Conservation (phyloP, 2,329 filamentous ascomycete genomes). For the Botrytis fabae region DNA sequence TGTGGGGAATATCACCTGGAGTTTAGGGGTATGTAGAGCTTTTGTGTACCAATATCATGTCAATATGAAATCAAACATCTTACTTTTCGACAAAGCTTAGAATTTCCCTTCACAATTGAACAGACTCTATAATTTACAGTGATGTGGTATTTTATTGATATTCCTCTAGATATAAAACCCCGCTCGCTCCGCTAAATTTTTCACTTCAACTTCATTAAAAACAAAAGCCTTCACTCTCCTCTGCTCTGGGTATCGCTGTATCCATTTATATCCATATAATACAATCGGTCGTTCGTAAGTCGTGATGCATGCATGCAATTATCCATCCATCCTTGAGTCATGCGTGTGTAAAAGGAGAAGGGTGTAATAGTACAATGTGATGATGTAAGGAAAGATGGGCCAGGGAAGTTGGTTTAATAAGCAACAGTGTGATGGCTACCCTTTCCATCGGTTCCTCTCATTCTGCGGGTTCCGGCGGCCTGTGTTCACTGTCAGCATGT, state of each 20-base stretch:
- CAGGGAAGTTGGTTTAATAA: neutral
- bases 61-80: neutral
- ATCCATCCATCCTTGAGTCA: neutral
- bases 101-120: neutral
- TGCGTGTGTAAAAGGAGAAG: neutral
- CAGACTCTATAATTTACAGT: neutral
- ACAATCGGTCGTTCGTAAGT: conserved; percentile 3
- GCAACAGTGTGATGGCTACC: conserved; percentile 46
- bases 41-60: neutral
- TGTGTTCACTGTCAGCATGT: conserved; percentile 39
- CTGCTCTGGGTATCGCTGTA: conserved; percentile 3
- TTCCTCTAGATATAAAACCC: neutral
- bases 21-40: neutral
- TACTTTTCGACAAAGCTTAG: neutral
- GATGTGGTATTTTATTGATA: conserved; percentile 20
- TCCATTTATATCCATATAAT: neutral
- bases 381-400: neutral
- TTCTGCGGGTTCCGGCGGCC: conserved; percentile 72
- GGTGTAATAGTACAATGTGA: neutral
- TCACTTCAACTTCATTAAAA: neutral
- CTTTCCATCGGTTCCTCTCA: conserved; percentile 73
- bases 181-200: neutral
- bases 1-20: neutral
- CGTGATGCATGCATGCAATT: neutral
- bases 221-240: neutral